phyloP scores from a whole-genome alignment of 345 rosid species.

The Murraya paniculata region DNA sequence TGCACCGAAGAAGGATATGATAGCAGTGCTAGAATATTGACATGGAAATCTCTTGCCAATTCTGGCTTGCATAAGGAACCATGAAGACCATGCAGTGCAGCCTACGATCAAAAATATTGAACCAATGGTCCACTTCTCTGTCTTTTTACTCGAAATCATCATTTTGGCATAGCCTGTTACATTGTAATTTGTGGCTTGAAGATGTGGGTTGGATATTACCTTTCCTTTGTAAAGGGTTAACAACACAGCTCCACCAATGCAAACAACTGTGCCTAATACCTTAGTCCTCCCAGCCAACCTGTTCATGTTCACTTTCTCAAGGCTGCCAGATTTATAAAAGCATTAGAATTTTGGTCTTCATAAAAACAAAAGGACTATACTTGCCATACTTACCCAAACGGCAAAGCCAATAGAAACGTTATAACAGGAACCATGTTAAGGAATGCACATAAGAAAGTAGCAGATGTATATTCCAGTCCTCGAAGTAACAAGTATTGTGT shows the following conservation, averaged over 20 bases:
- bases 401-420: conserved; percentile 61
- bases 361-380: background rate
- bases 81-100: conserved; percentile 34
- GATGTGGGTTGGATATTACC: conserved; percentile 31
- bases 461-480: conserved; percentile 69
- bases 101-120: conserved; percentile 37
- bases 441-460: conserved; percentile 62
- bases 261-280: conserved; percentile 50
- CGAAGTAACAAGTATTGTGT: conserved; percentile 63
- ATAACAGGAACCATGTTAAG: conserved; percentile 60
- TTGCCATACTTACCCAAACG: conserved; percentile 40
- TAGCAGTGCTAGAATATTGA: conserved; percentile 58
- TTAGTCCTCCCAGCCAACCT: conserved; percentile 40
- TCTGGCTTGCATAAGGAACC: conserved; percentile 58
- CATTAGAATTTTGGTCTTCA: background rate
- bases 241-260: conserved; percentile 58
- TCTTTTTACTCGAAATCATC: conserved; percentile 15
- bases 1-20: conserved; percentile 51
- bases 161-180: background rate
- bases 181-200: conserved; percentile 10
- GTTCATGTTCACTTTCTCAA: conserved; percentile 48
- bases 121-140: conserved; percentile 45
- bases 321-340: conserved; percentile 22
- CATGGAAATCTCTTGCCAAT: conserved; percentile 48
- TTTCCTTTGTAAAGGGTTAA: conserved; percentile 52